phyloP scores from a whole-genome alignment of 179 eudicot species.

The Spinacia oleracea region DNA sequence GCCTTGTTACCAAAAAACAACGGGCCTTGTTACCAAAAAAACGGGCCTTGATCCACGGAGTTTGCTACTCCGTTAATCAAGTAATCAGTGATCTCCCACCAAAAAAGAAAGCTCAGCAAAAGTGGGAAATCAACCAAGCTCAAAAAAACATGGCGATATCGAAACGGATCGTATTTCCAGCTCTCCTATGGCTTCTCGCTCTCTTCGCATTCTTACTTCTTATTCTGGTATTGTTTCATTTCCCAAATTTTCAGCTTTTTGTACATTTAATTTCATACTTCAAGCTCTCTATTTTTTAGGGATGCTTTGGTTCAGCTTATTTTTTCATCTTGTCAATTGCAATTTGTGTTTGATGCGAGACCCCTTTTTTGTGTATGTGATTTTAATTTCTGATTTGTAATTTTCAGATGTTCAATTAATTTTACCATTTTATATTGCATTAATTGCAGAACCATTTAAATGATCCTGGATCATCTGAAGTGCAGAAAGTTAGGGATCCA shows the following conservation, averaged over 20 bases:
- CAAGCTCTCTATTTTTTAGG: neutral
- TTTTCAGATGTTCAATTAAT: neutral
- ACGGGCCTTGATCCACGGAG: too few species aligned
- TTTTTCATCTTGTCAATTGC: neutral
- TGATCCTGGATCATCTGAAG: conserved; percentile 36
- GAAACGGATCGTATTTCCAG: conserved; percentile 22
- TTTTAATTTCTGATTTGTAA: neutral
- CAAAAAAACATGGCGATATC: conserved; percentile 13
- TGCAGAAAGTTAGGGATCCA: conserved; percentile 21
- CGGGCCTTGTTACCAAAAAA: too few species aligned
- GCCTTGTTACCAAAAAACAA: too few species aligned
- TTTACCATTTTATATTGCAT: too few species aligned
- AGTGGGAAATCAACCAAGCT: neutral
- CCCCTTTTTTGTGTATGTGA: neutral
- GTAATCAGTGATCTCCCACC: too few species aligned
- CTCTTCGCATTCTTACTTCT: conserved; percentile 35
- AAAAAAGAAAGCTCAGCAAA: too few species aligned
- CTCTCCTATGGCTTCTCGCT: conserved; percentile 38
- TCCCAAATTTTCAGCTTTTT: neutral
- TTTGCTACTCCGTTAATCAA: too few species aligned
- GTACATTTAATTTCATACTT: neutral
- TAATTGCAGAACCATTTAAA: conserved; percentile 43
- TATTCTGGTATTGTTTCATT: conserved; percentile 25
- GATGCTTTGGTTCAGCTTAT: neutral
- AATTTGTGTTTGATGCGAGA: neutral